These are phyloP conservation scores for Jamesozyma lodderae DNA, from an alignment of 805 yeast genomes.

Conservation along the genomic window DNA sequence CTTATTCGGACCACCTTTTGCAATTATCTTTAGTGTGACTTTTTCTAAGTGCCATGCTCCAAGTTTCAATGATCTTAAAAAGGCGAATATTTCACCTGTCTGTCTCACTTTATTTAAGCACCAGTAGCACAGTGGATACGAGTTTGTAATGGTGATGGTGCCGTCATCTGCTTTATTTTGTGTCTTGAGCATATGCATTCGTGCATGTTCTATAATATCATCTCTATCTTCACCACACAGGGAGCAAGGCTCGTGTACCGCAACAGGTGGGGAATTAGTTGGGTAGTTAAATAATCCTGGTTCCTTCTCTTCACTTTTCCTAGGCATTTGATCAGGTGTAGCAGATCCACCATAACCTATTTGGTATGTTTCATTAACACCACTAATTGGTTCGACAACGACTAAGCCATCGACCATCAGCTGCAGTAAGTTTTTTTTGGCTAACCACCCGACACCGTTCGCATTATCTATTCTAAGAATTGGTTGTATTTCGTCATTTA, in stretches of 20 bases:
- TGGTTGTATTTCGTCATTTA: slow-evolving; percentile 75
- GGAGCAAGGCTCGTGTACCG: slow-evolving; percentile 66
- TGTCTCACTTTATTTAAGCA: slow-evolving; percentile 75
- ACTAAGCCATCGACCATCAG: slow-evolving; percentile 74
- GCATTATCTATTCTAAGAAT: slow-evolving; percentile 55
- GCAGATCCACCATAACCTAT: slow-evolving; percentile 17
- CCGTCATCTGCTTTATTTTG: slow-evolving; percentile 30
- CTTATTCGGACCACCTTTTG: slow-evolving; percentile 11
- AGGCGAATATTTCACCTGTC: slow-evolving; percentile 74
- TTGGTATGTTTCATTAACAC: slow-evolving; percentile 68
- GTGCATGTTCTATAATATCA: slow-evolving; percentile 64
- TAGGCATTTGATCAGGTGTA: neutral
- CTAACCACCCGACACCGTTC: slow-evolving; percentile 54
- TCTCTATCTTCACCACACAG: slow-evolving; percentile 75
- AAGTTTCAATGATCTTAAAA: slow-evolving; percentile 53
- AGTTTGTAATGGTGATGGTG: slow-evolving; percentile 22
- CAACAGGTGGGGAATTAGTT: slow-evolving; percentile 54
- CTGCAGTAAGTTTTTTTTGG: slow-evolving; percentile 50
- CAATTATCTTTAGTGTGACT: slow-evolving; percentile 20
- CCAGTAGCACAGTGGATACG: slow-evolving; percentile 69
- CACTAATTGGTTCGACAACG: slow-evolving; percentile 77
- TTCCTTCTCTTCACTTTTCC: slow-evolving; percentile 17
- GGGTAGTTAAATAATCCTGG: slow-evolving; percentile 38
- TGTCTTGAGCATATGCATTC: slow-evolving; percentile 60
- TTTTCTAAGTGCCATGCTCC: slow-evolving; percentile 52